Evolutionary conservation across 371 early-diverging fungal genomes (phyloP).

Genomic region (Mucor circinelloides): DNA sequence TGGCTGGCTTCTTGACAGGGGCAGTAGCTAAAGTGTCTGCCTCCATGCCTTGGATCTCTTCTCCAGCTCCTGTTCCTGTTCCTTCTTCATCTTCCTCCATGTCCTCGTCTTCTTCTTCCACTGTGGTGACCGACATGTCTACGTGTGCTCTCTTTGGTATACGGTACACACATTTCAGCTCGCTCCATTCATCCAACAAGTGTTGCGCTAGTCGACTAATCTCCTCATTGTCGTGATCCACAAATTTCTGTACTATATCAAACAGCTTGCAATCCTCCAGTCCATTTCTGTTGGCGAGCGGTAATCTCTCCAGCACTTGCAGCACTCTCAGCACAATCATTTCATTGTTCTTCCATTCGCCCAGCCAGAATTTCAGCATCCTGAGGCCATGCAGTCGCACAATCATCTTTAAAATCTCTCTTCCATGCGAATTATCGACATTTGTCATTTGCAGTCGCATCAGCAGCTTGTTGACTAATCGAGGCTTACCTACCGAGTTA

Average conservation of each 20-base stretch:
- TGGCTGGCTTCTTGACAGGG: background rate
- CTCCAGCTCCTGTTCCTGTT: too few species aligned
- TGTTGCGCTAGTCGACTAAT: constrained; percentile 38
- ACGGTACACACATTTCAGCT: constrained; percentile 54
- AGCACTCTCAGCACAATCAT: constrained; percentile 42
- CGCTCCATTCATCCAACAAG: constrained; percentile 52
- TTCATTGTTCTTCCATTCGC: constrained; percentile 41
- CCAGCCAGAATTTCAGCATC: constrained; percentile 45
- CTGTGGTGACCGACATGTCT: background rate
- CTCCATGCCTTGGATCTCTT: too few species aligned
- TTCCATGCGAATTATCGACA: constrained; percentile 20
- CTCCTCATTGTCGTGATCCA: constrained; percentile 42
- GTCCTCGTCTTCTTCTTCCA: background rate
- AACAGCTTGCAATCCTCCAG: constrained; percentile 65
- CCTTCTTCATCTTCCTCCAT: background rate
- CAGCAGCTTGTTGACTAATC: constrained; percentile 47
- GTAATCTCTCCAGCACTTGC: constrained; percentile 59
- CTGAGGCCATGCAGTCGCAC: constrained; percentile 41
- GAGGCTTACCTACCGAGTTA: constrained; percentile 55
- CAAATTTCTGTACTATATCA: constrained; percentile 49
- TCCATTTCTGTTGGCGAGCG: constrained; percentile 66
- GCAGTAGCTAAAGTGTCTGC: background rate
- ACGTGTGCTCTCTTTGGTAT: constrained; percentile 51
- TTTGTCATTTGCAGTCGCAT: constrained; percentile 33
- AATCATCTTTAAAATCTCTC: constrained; percentile 32